Evolutionary conservation across 2,329 filamentous ascomycete genomes (phyloP), one percentile per base, ranked within the genome.

Genomic region (Microdochium bolleyi): DNA sequence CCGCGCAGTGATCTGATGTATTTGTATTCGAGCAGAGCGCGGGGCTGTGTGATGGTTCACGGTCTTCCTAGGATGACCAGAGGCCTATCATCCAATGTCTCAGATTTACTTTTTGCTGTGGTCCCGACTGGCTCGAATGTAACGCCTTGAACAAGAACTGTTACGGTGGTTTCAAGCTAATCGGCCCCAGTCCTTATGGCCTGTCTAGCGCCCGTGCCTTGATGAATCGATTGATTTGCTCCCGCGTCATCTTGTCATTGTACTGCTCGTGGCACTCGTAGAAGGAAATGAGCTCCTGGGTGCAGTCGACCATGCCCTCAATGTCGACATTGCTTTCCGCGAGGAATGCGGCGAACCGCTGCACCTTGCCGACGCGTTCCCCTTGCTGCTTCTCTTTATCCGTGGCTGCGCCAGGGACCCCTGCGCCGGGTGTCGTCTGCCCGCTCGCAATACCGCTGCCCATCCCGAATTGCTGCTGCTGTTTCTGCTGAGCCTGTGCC

Each of bases 271-370:
- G 74, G 55, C 73, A 80, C 63, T 95, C 89, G 65, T 96, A 96
- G 57, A 96, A 81, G 3, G 89, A 92, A 51, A 96, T 89, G 56
- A 96, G 80, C 71, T 96, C 92, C 70, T 96, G 92, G 0, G 89
- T 92, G 63, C 88, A 90, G 68, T 96, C 89, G 50, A 95, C 87
- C 67, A 95, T 85, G 30, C 84, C 87, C 58, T 89, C 83, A 62
- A 96, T 87, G 61, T 95, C 89, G 46, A 96, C 82, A 53, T 83
- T 87, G 62, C 89, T 94, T 64, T 95, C 90, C 1, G 91, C 88
- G 53, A 96, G 75, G 87, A 91, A 96, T 41, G 82, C 80, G 10
- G 89, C 80, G 55, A 80, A 82, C 32, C 78, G 73, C 62, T 82
- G 78, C 41, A 95, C 77, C 59, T 86, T 85, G 51, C 81, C 78